Base-by-base conservation (phyloP, 768 basidiomycete genomes). In the Hericium rajendrae region DNA sequence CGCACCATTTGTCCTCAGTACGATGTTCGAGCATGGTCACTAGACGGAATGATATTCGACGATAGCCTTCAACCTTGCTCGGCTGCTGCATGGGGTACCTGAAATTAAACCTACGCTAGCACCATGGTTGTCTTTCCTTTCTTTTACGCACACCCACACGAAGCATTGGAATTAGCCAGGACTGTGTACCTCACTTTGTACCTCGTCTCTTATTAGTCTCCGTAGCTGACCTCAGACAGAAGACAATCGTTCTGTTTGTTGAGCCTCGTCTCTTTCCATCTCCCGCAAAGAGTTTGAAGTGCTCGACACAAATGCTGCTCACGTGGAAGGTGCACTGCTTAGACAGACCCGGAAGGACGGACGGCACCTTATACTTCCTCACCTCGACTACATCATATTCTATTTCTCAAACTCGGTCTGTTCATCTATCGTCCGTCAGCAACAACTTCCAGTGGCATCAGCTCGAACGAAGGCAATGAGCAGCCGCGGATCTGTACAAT, bases 401-500 rank as follows among this genome's bases (percentile, higher is more conserved):
- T 46, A 32, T 8, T 32, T 32, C 32, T 6, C 32, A 46, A 46
- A 46, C 43, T 6, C 2, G 43, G 6, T 22, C 5, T 12, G 2
- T 46, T 22, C 16, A 46, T 11, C 41, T 46, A 2, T 22, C 6
- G 16, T 4, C 20, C 41, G 28, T 4, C 28, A 32, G 4, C 28
- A 8, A 2, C 28, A 32, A 32, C 1, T 32, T 32, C 28, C 28
- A 5, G 28, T 32, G 28, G 28, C 2, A 32, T 4, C 5, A 46
- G 41, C 43, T 16, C 1, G 43, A 16, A 46, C 43, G 22, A 18
- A 28, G 37, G 15, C 12, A 28, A 70, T 70, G 69, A 65, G 69
- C 53, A 24, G 46, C 52, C 57, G 60, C 28, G 62, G 69, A 13
- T 55, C 54, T 41, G 53, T 24, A 16, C 58, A 61, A 26, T 61